Conservation (phyloP, 1,284 basidiomycete genomes). For the Marasmius tenuissimus region DNA sequence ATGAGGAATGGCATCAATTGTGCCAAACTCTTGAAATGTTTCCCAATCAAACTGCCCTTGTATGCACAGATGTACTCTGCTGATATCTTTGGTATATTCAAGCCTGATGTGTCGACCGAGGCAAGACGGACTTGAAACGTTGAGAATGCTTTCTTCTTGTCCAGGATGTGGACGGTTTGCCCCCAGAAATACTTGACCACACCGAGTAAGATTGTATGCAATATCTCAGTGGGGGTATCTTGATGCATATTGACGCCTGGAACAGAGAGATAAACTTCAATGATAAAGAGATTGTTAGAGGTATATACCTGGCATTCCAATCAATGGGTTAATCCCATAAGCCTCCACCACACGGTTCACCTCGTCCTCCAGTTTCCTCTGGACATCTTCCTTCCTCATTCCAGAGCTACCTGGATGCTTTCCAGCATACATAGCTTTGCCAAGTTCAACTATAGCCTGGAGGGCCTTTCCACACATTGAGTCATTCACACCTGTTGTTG, state of each 20-base stretch:
- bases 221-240: slow-evolving; percentile 35
- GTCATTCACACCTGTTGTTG: slow-evolving; percentile 21
- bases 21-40: slow-evolving; percentile 27
- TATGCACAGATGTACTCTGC: slow-evolving; percentile 26
- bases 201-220: slow-evolving; percentile 36
- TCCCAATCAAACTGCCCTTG: slow-evolving; percentile 23
- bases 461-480: background rate
- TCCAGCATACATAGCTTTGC: slow-evolving; percentile 11
- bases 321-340: background rate
- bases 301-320: background rate
- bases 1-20: slow-evolving; percentile 22
- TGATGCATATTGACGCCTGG: slow-evolving; percentile 32
- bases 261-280: background rate
- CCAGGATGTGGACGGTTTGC: slow-evolving; percentile 7
- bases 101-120: slow-evolving; percentile 15
- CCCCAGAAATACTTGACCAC: slow-evolving; percentile 35
- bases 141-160: slow-evolving; percentile 3
- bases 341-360: background rate
- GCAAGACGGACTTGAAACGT: slow-evolving; percentile 14
- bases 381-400: background rate
- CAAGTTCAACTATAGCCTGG: too few species aligned
- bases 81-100: slow-evolving; percentile 18
- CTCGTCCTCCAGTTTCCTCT: background rate
- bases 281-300: too few species aligned
- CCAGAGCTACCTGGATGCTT: background rate